A percentile compares a stretch with the other conserved stretches of the same genome.
Evolutionary conservation across 2,329 filamentous ascomycete genomes (phyloP).

Genomic region (Triangularia setosa): DNA sequence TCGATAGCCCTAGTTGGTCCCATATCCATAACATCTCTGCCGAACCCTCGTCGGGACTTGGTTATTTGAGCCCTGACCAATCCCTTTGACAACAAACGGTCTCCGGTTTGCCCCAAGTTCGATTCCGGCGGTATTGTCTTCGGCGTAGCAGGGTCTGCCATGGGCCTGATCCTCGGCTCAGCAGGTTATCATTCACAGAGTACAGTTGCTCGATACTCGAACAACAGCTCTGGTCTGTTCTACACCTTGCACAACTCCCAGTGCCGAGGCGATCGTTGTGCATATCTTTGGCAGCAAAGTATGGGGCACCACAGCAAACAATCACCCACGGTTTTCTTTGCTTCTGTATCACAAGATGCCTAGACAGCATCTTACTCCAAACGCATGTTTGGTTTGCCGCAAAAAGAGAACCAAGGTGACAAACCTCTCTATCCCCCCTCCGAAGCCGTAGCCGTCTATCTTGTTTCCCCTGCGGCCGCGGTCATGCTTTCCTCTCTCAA

Average conservation of each 20-base stretch:
- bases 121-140: not conserved
- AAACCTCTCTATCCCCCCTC: not conserved
- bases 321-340: not conserved
- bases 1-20: not conserved
- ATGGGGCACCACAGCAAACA: not conserved
- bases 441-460: too few relatives aligned
- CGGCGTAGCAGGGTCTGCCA: not conserved
- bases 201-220: not conserved
- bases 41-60: not conserved
- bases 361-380: slow-evolving; percentile 27
- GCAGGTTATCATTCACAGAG: not conserved
- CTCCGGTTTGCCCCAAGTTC: not conserved
- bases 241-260: not conserved
- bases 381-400: slow-evolving; percentile 27
- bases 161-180: not conserved
- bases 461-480: too few relatives aligned
- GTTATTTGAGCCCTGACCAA: not conserved
- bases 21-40: not conserved
- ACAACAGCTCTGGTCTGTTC: not conserved
- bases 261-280: not conserved
- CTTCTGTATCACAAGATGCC: slow-evolving; percentile 21
- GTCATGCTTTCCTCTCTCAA: not conserved
- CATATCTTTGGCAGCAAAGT: not conserved
- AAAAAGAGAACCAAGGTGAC: slow-evolving; percentile 28
- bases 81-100: not conserved